A percentile compares a stretch with the other conserved stretches of the same genome.
These are phyloP conservation scores for Puccinia novopanici DNA, from an alignment of 1,284 basidiomycete genomes.

Conservation along the genomic window DNA sequence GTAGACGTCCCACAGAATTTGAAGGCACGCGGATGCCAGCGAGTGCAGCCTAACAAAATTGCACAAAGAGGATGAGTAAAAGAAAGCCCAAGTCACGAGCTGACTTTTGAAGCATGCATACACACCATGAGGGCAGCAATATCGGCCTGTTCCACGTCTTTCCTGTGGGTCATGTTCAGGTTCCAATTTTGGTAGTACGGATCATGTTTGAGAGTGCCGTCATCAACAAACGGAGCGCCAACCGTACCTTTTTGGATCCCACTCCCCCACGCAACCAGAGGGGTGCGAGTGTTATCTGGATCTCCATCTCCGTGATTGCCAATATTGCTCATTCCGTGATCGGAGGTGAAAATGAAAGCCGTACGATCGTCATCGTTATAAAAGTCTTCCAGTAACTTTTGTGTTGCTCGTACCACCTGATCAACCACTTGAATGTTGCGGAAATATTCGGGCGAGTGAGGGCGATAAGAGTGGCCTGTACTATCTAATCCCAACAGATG, in stretches of 20 bases:
- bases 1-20: constrained; percentile 60
- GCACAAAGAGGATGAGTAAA: not conserved
- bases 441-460: constrained; percentile 86
- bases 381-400: constrained; percentile 68
- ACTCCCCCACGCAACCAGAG: constrained; percentile 54
- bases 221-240: constrained; percentile 36
- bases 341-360: constrained; percentile 79
- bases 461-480: constrained; percentile 82
- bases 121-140: constrained; percentile 73
- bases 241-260: constrained; percentile 61
- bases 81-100: no score
- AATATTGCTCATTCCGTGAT: constrained; percentile 85
- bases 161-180: constrained; percentile 65
- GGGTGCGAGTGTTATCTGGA: constrained; percentile 63
- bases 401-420: constrained; percentile 70
- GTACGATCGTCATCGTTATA: constrained; percentile 70
- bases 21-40: constrained; percentile 56
- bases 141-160: constrained; percentile 82
- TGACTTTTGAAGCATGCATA: not conserved
- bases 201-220: constrained; percentile 7
- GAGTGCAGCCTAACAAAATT: constrained; percentile 54
- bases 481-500: constrained; percentile 83
- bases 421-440: constrained; percentile 80
- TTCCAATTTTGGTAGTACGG: constrained; percentile 70
- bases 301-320: constrained; percentile 90